Base-by-base conservation (phyloP, 2,329 filamentous ascomycete species). In the Aspergillus sp. region DNA sequence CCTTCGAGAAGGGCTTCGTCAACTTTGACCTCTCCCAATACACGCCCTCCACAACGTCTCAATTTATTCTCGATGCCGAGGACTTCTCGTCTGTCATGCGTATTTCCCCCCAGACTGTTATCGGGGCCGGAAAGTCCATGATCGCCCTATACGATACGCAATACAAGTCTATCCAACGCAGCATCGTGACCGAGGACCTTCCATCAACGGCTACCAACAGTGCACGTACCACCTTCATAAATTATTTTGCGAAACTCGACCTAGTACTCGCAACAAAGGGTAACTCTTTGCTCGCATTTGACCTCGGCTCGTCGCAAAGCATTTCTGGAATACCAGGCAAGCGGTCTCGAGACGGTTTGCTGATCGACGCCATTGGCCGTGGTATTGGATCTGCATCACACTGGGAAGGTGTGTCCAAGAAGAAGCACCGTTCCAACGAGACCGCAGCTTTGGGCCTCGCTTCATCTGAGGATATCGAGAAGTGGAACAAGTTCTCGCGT, bases 111-210 rank as follows among this genome's bases (percentile, higher is more conserved):
- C 72, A 75, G 46, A 73, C 73, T 13, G 71, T 79, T 12, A 76
- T 79, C 51, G 76, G 68, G 8, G 74, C 74, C 8, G 73, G 71
- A 22, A 65, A 74, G 40, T 76, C 75, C 15, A 66, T 74, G n/a
- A 65, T 81, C 22, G 76, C 74, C 2, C 63, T 80, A 6, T 78
- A 79, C 54, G 77, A 80, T 61, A 74, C 77, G n/a, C 74, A 77
- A 48, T 80, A 78, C 61, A 72, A 75, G 59, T 78, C 78, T 1
- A 68, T 79, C 13, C 78, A 79, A 60, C 73, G 75, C 52, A 75
- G 73, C 53, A 73, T 78, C 51, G 59, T 72, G 13, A 57, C 72
- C 12, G 51, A 63, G n/a, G 66, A 73, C 57, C 55, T 77, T 39
- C 61, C 68, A n/a, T 61, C 61, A 13, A 61, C 60, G 44, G 61